phyloP scores from a whole-genome alignment of 192 early-diverging fungal genomes.

The Pilaira anomala region DNA sequence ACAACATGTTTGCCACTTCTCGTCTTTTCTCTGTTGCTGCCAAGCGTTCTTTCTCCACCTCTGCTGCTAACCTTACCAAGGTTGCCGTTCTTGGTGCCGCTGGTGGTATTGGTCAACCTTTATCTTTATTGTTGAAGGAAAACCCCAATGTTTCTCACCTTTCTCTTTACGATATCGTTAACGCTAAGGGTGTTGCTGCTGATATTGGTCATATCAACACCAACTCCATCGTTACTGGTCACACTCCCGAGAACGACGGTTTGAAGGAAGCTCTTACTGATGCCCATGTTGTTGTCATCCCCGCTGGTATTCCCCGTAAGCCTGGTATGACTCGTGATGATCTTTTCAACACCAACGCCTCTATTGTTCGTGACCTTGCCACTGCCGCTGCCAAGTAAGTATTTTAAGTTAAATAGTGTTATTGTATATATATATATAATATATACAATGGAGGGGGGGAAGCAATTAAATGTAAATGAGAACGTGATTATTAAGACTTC shows the following conservation, averaged over 20 bases:
- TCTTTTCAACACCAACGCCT: constrained; percentile 96
- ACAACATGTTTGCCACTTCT: constrained; percentile 32
- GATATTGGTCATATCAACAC: constrained; percentile 94
- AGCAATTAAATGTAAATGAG: background rate
- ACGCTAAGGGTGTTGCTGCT: constrained; percentile 95
- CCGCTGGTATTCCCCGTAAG: constrained; percentile 97
- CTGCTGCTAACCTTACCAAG: constrained; percentile 35
- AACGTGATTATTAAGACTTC: background rate
- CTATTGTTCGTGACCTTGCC: constrained; percentile 82
- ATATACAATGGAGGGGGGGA: constrained; percentile 13
- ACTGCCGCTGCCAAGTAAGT: constrained; percentile 72
- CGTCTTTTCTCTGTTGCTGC: constrained; percentile 26
- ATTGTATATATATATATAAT: background rate
- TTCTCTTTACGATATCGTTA: constrained; percentile 94
- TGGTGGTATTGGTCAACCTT: constrained; percentile 97
- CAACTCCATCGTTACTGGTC: constrained; percentile 66
- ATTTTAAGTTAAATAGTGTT: too few relatives aligned
- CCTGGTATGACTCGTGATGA: constrained; percentile 99
- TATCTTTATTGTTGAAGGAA: constrained; percentile 92
- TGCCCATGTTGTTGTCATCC: constrained; percentile 76
- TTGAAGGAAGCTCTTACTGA: constrained; percentile 42
- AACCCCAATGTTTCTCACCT: constrained; percentile 84
- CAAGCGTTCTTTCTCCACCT: constrained; percentile 33
- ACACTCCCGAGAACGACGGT: constrained; percentile 56
- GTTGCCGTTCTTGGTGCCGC: constrained; percentile 69